Base-by-base conservation (phyloP, 345 rosid species). In the Heritiera fomes region DNA sequence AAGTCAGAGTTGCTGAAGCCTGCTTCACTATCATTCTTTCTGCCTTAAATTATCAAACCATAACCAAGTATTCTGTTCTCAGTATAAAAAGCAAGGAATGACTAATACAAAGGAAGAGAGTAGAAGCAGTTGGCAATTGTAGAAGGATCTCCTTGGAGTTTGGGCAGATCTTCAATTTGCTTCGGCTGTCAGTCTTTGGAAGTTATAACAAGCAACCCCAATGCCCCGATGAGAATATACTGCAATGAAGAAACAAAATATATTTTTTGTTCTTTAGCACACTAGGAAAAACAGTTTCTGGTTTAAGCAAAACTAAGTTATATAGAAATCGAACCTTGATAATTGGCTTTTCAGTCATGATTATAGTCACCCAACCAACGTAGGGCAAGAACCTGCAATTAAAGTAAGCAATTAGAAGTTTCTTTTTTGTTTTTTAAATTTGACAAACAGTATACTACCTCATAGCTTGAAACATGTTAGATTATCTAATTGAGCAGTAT, bases 291-390 rank as follows among this genome's bases (percentile, higher is more conserved):
- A 23, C 13, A 38, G 61, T 46, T 71, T 71, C 75, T 32, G 38
- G 30, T 52, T 71, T 71, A 71, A 71, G 62, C 28, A 14, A 52
- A 52, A 15, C 28, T 17, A 52, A 17, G 75, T 15, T 1, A 8
- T 10, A 3, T 17, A 55, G 59, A 15, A 72, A 53, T 52, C 64
- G 6, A 10, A 89, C 95, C 98, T 95, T 92, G 80, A 95, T 86
- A 75, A 95, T 84, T 45, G 99, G 99, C 70, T 95, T 93, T 75
- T 95, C 99, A 3, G 98, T 95, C 97, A 95, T 95, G 61, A 95
- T 84, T 46, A 95, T 95, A n/a, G 99, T 93, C 70, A 90, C 94
- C 98, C 98, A 95, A 62, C 98, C 99, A 40, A 90, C 97, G 65
- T 92, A 91, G 59, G 98, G 98, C 80, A 93, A 81, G 85, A 92